Percentiles rank a stretch among this genome's conserved stretches.
Conservation (phyloP, 176 grass and related monocot species). For the Bromus sterilis region DNA sequence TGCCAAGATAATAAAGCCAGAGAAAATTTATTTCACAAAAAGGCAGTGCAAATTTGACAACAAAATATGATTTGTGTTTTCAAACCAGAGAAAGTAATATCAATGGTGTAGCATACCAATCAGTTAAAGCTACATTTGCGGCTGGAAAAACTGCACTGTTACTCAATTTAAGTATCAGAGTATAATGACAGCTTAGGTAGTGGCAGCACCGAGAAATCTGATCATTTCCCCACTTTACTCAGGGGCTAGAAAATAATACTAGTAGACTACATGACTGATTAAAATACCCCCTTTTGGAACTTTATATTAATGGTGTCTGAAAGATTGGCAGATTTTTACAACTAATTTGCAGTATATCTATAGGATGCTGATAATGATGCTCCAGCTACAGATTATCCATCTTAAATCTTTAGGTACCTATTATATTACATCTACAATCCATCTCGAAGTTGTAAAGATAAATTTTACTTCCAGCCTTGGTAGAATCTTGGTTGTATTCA, state of each 20-base stretch:
- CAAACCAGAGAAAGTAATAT: constrained; percentile 9
- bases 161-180: neutral
- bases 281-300: neutral
- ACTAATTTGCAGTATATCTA: neutral
- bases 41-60: neutral
- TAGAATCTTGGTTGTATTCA: neutral
- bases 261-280: neutral
- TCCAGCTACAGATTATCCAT: neutral
- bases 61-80: neutral
- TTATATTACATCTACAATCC: neutral
- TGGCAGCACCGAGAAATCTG: neutral
- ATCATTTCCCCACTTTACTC: no score
- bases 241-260: neutral
- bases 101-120: neutral
- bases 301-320: neutral
- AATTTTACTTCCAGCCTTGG: neutral
- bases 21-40: no score
- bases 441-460: neutral
- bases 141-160: neutral
- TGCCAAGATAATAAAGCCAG: neutral
- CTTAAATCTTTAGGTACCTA: neutral
- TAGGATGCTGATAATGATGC: neutral
- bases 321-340: neutral
- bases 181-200: neutral
- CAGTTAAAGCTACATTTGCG: neutral